Evolutionary conservation across 768 basidiomycete genomes (phyloP).

Genomic region (Saitozyma podzolica): DNA sequence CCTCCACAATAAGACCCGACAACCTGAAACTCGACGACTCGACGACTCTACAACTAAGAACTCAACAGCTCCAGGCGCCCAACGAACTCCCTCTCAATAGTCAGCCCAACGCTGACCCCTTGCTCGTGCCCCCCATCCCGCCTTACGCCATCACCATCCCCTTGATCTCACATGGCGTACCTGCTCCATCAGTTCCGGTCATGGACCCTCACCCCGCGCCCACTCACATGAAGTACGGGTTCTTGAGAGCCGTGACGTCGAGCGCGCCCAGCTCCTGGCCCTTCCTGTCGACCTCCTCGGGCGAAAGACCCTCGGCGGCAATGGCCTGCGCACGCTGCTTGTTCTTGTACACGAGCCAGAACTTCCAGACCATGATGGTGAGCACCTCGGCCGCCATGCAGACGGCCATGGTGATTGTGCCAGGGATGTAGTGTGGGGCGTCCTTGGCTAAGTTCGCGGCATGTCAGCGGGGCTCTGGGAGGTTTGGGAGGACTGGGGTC

Average conservation of each 20-base stretch:
- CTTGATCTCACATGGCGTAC: no score
- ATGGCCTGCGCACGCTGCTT: constrained; percentile 13
- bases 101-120: no score
- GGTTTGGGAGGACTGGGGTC: not conserved
- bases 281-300: constrained; percentile 21
- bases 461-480: not conserved
- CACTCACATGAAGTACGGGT: constrained; percentile 33
- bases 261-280: constrained; percentile 28
- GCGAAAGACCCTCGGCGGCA: constrained; percentile 13
- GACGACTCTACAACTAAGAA: no score
- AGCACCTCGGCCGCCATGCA: constrained; percentile 23
- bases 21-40: not conserved
- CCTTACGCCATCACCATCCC: no score
- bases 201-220: no score
- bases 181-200: no score
- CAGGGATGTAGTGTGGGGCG: constrained; percentile 32
- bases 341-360: constrained; percentile 28
- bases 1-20: not conserved
- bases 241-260: constrained; percentile 42
- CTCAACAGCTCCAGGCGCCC: no score
- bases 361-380: constrained; percentile 25
- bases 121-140: no score
- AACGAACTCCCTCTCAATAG: no score
- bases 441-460: constrained; percentile 13
- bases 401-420: constrained; percentile 21